Evolutionary conservation across 768 basidiomycete species (phyloP).

Genomic region (Boletus reticulatus): DNA sequence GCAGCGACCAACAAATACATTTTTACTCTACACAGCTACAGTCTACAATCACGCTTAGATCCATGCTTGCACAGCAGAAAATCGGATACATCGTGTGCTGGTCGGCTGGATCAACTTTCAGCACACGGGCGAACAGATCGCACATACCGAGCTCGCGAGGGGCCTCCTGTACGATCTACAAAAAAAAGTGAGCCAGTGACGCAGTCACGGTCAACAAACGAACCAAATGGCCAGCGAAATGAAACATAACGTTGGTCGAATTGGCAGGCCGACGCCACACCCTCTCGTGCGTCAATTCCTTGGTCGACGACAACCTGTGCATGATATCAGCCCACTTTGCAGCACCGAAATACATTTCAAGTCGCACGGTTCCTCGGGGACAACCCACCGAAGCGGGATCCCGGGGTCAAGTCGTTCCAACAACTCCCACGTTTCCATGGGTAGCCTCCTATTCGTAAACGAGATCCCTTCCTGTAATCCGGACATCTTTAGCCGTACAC

Average conservation of each 20-base stretch:
- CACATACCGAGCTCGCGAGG: conserved; percentile 30
- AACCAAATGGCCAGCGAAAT: conserved; percentile 29
- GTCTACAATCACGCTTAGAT: neutral
- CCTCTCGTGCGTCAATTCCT: conserved; percentile 11
- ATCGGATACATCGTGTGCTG: conserved; percentile 26
- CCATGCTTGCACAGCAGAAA: conserved; percentile 21
- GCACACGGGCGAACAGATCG: neutral
- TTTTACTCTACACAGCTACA: too few species aligned
- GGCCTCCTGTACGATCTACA: conserved; percentile 29
- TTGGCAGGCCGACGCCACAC: conserved; percentile 33
- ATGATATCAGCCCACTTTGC: neutral
- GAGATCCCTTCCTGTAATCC: conserved; percentile 61
- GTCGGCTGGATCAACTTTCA: neutral
- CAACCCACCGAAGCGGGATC: conserved; percentile 30
- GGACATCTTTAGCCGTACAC: conserved; percentile 62
- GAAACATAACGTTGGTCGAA: conserved; percentile 29
- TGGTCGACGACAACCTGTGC: conserved; percentile 12
- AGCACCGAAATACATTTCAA: neutral
- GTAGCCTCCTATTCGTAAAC: conserved; percentile 45
- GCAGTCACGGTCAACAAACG: conserved; percentile 1
- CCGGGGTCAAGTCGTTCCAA: conserved; percentile 24
- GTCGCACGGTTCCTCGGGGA: conserved; percentile 22
- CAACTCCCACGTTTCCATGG: conserved; percentile 28
- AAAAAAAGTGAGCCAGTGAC: neutral
- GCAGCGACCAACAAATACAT: too few species aligned